Evolutionary conservation across 306 rosid species (phyloP).

Genomic region (Sphenostylis stenocarpa): DNA sequence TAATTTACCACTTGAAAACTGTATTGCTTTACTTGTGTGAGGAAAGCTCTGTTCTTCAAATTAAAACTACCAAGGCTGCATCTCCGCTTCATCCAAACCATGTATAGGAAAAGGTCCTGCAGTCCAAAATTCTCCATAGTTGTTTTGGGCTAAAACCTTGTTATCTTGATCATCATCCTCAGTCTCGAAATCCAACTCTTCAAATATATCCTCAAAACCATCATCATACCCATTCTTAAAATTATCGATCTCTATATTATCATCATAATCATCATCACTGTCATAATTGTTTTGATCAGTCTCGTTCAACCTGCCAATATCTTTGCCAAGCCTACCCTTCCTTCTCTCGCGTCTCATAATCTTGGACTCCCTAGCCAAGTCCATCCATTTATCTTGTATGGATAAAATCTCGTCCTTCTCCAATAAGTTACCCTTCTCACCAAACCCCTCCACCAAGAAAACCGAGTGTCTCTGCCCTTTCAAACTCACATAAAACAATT

Average conservation of each 20-base stretch:
- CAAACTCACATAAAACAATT: constrained; percentile 82
- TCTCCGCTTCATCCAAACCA: constrained; percentile 36
- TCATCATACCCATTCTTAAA: constrained; percentile 57
- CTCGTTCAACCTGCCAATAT: constrained; percentile 31
- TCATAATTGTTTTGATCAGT: constrained; percentile 9
- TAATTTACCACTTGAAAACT: constrained; percentile 4
- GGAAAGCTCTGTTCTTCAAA: background rate
- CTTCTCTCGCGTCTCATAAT: constrained; percentile 64
- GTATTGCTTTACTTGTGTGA: background rate
- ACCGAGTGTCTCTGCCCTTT: constrained; percentile 85
- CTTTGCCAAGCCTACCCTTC: constrained; percentile 35
- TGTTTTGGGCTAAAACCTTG: constrained; percentile 28
- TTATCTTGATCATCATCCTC: constrained; percentile 35
- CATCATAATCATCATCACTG: constrained; percentile 42
- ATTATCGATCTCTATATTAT: constrained; percentile 41
- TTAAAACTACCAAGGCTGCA: constrained; percentile 73
- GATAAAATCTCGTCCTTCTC: constrained; percentile 60
- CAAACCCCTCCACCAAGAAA: constrained; percentile 76
- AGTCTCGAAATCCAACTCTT: constrained; percentile 48
- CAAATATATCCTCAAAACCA: constrained; percentile 75
- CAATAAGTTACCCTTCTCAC: constrained; percentile 72
- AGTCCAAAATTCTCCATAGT: constrained; percentile 57
- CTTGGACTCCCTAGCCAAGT: constrained; percentile 75
- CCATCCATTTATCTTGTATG: constrained; percentile 60
- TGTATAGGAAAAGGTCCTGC: constrained; percentile 40